These are phyloP conservation scores for Haplosporangium sp. DNA, from an alignment of 371 early-diverging fungal species.

Conservation along the genomic window DNA sequence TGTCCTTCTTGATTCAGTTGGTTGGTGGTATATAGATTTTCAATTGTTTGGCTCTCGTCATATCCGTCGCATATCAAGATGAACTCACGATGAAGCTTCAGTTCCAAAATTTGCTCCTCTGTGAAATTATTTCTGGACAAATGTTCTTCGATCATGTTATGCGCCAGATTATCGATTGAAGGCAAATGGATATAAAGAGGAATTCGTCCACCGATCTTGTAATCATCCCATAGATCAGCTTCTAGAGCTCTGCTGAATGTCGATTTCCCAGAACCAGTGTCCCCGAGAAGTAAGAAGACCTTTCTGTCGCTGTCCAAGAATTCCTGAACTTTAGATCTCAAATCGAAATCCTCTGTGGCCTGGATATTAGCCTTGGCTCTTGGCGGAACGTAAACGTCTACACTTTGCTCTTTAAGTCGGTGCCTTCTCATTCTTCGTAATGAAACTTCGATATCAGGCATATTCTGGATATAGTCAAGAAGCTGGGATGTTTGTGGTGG, in stretches of 20 bases:
- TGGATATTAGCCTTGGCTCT: background rate
- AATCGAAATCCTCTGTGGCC: background rate
- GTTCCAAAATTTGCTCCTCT: conserved; percentile 5
- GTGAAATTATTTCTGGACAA: conserved; percentile 5
- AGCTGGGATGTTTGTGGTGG: background rate
- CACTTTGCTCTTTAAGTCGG: background rate
- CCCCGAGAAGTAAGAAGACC: conserved; percentile 17
- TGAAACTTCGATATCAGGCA: background rate
- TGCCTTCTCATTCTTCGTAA: background rate
- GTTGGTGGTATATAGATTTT: conserved; percentile 8
- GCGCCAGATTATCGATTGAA: background rate
- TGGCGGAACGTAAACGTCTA: conserved; percentile 3
- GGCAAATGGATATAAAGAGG: conserved; percentile 11
- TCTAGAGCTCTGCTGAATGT: conserved; percentile 11
- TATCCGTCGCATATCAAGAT: conserved; percentile 21
- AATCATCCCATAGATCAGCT: conserved; percentile 6
- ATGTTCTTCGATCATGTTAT: conserved; percentile 12
- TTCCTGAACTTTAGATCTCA: conserved; percentile 8
- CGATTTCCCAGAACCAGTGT: conserved; percentile 16
- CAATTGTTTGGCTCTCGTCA: conserved; percentile 7
- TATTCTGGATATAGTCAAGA: conserved; percentile 6
- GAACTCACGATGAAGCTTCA: conserved; percentile 9
- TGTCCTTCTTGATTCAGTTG: conserved; percentile 9
- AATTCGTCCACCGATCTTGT: background rate
- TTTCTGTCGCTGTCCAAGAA: conserved; percentile 8